Percentiles rank a stretch among this genome's conserved stretches.
Conservation (phyloP, 148 eudicot species). For the Persicaria tinctoria region DNA sequence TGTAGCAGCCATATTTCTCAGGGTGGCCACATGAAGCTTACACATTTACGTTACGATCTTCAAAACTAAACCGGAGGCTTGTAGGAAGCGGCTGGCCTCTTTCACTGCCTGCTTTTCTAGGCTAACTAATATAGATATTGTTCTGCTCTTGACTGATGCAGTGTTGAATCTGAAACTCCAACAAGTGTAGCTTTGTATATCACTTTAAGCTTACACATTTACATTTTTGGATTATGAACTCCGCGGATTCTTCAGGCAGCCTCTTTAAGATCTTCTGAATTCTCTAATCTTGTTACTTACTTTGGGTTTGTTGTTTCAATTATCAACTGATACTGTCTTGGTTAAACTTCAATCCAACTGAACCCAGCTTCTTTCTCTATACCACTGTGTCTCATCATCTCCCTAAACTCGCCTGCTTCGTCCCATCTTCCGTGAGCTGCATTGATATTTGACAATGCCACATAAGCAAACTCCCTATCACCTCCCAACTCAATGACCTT, state of each 20-base stretch:
- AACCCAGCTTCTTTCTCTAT: slow-evolving; percentile 58
- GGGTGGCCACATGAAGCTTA: not conserved
- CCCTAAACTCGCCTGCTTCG: slow-evolving; percentile 40
- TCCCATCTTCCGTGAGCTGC: slow-evolving; percentile 52
- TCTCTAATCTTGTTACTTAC: too few relatives aligned
- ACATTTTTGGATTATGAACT: too few relatives aligned
- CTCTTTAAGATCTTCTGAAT: too few relatives aligned
- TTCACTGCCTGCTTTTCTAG: not conserved
- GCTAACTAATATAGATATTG: not conserved
- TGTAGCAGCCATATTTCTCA: not conserved
- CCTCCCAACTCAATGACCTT: slow-evolving; percentile 51
- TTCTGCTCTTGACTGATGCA: not conserved
- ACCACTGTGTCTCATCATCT: slow-evolving; percentile 45
- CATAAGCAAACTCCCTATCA: slow-evolving; percentile 48
- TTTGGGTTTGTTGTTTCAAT: too few relatives aligned
- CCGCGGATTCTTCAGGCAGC: too few relatives aligned
- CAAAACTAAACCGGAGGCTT: not conserved
- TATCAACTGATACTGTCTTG: too few relatives aligned
- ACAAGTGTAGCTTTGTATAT: not conserved
- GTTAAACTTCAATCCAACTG: slow-evolving; percentile 45
- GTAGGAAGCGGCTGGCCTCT: not conserved
- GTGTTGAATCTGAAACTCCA: not conserved
- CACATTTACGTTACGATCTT: not conserved
- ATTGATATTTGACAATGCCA: slow-evolving; percentile 58
- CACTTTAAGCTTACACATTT: not conserved